Conservation (phyloP, 2,329 filamentous ascomycete genomes). For the Pseudogymnoascus sp. region DNA sequence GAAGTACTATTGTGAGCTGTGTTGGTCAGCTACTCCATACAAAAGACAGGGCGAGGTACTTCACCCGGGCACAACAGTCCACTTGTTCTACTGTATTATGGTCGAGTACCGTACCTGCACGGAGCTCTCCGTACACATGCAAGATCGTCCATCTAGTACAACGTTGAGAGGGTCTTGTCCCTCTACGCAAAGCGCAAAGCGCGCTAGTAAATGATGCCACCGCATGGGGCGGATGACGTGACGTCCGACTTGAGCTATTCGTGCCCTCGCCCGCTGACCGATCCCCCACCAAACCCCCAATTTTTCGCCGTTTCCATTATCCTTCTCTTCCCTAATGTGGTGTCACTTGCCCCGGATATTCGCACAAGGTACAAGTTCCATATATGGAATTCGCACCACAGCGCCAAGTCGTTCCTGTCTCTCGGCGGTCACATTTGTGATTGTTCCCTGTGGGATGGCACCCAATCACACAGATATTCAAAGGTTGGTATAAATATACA, state of each 20-base stretch:
- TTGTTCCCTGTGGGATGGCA: background rate
- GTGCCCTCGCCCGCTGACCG: background rate
- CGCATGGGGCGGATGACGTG: conserved; percentile 2
- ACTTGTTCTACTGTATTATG: background rate
- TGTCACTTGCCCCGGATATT: conserved; percentile 7
- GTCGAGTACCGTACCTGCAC: background rate
- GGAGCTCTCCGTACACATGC: background rate
- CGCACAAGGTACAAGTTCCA: background rate
- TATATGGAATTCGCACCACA: background rate
- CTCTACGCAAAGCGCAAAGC: too few relatives aligned
- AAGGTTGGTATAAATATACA: background rate
- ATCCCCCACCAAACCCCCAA: background rate
- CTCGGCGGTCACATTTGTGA: background rate
- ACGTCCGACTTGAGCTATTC: conserved; percentile 2
- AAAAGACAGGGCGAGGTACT: background rate
- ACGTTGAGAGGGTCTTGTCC: background rate
- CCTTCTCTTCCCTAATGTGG: conserved; percentile 5
- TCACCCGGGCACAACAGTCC: background rate
- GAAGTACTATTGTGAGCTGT: background rate
- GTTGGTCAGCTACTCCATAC: background rate
- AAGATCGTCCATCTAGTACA: background rate
- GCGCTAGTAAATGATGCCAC: conserved; percentile 6
- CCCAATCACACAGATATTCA: background rate
- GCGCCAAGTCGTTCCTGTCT: background rate
- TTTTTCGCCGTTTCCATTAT: conserved; percentile 6